Evolutionary conservation across 2,329 filamentous ascomycete species (phyloP).

Genomic region (Exserohilum rostratum): DNA sequence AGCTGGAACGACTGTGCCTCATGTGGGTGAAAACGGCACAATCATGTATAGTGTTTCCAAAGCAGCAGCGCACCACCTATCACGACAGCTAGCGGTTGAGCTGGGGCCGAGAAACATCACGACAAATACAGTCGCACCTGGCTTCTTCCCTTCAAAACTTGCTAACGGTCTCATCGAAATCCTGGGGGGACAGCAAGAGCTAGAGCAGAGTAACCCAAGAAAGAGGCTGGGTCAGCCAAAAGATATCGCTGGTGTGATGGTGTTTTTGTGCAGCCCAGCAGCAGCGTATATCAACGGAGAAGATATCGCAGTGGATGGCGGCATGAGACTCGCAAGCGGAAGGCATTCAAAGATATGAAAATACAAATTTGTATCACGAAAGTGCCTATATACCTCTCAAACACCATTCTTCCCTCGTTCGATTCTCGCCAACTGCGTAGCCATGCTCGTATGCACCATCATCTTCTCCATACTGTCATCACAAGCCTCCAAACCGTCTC

Average conservation of each 20-base stretch:
- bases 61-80: conserved; percentile 48
- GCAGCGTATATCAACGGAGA: conserved; percentile 42
- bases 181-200: conserved; percentile 51
- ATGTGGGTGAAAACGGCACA: conserved; percentile 47
- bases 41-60: conserved; percentile 51
- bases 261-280: conserved; percentile 42
- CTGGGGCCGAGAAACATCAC: conserved; percentile 49
- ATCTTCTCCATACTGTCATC: conserved; percentile 38
- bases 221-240: conserved; percentile 42
- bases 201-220: conserved; percentile 40
- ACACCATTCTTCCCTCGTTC: conserved; percentile 21
- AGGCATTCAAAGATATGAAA: conserved; percentile 35
- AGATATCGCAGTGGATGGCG: conserved; percentile 42
- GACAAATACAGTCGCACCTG: conserved; percentile 48
- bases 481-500: conserved; percentile 24
- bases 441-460: conserved; percentile 41
- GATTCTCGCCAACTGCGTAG: conserved; percentile 33
- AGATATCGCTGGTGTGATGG: conserved; percentile 48
- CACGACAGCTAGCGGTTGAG: conserved; percentile 49
- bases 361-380: neutral
- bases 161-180: conserved; percentile 48
- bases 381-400: neutral
- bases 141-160: conserved; percentile 49
- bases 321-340: conserved; percentile 34
- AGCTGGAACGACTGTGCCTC: conserved; percentile 46